Evolutionary conservation across 805 yeast genomes (phyloP).

Genomic region (Hanseniaspora pseudoguilliermondii): DNA sequence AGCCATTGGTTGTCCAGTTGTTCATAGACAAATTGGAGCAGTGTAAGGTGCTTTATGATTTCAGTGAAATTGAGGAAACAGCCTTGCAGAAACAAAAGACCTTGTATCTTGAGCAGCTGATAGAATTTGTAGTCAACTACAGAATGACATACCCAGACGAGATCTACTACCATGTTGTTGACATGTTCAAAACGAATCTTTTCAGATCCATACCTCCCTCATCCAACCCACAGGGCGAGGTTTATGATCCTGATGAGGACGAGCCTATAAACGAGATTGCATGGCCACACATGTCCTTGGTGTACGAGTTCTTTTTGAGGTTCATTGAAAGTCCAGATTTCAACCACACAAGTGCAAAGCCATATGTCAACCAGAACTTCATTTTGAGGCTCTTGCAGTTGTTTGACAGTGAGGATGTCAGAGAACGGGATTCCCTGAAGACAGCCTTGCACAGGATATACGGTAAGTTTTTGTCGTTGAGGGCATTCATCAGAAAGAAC

Average conservation of each 20-base stretch:
- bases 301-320: conserved; percentile 83
- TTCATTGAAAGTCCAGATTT: conserved; percentile 92
- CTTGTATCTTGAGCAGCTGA: conserved; percentile 40
- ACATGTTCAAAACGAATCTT: conserved; percentile 77
- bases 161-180: conserved; percentile 76
- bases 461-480: conserved; percentile 80
- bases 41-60: conserved; percentile 88
- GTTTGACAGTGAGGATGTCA: conserved; percentile 91
- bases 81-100: neutral
- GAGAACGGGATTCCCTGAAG: conserved; percentile 89
- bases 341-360: conserved; percentile 84
- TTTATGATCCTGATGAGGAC: conserved; percentile 96
- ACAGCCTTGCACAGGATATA: conserved; percentile 92
- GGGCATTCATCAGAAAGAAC: conserved; percentile 83
- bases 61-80: conserved; percentile 61
- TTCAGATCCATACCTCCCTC: conserved; percentile 98
- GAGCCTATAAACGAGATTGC: conserved; percentile 93
- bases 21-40: conserved; percentile 85
- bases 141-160: conserved; percentile 80
- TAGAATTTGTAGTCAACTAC: conserved; percentile 72
- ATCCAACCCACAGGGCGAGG: conserved; percentile 90
- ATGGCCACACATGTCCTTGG: conserved; percentile 98
- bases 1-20: conserved; percentile 31
- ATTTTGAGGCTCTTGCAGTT: conserved; percentile 69
- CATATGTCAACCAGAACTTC: conserved; percentile 83